A percentile compares a stretch with the other conserved stretches of the same genome.
phyloP scores from a whole-genome alignment of 257 asterid genomes.

The Pogostemon cablin region DNA sequence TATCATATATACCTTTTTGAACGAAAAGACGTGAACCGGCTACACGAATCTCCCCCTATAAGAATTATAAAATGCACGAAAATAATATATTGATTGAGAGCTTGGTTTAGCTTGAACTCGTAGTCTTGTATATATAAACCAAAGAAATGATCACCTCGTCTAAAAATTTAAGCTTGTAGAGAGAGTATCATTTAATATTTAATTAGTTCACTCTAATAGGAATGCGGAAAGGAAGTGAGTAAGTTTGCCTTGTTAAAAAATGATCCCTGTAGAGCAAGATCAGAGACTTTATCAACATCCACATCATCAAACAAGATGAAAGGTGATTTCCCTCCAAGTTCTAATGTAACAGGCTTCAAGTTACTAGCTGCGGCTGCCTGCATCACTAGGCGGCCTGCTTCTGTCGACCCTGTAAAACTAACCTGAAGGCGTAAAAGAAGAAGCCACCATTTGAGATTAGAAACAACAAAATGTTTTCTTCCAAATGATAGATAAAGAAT shows the following conservation, averaged over 20 bases:
- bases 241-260: slow-evolving; percentile 57
- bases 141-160: background rate
- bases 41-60: slow-evolving; percentile 75
- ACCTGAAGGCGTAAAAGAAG: slow-evolving; percentile 42
- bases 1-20: slow-evolving; percentile 75
- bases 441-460: background rate
- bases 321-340: slow-evolving; percentile 88
- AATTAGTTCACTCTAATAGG: too few species aligned
- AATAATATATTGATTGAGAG: background rate
- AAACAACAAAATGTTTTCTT: background rate
- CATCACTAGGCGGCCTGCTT: slow-evolving; percentile 71
- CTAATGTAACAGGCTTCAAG: slow-evolving; percentile 72
- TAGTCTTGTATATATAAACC: background rate
- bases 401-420: slow-evolving; percentile 80
- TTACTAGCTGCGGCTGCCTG: slow-evolving; percentile 82
- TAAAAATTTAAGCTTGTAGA: too few species aligned
- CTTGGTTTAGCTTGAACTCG: background rate
- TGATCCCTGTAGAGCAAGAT: slow-evolving; percentile 53
- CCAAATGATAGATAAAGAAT: background rate
- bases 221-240: background rate
- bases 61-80: background rate
- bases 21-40: slow-evolving; percentile 80
- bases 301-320: slow-evolving; percentile 73
- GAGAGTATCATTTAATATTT: too few species aligned
- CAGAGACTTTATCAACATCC: slow-evolving; percentile 61